phyloP scores from a whole-genome alignment of 2,329 filamentous ascomycete species.

The Pseudogymnoascus verrucosus region DNA sequence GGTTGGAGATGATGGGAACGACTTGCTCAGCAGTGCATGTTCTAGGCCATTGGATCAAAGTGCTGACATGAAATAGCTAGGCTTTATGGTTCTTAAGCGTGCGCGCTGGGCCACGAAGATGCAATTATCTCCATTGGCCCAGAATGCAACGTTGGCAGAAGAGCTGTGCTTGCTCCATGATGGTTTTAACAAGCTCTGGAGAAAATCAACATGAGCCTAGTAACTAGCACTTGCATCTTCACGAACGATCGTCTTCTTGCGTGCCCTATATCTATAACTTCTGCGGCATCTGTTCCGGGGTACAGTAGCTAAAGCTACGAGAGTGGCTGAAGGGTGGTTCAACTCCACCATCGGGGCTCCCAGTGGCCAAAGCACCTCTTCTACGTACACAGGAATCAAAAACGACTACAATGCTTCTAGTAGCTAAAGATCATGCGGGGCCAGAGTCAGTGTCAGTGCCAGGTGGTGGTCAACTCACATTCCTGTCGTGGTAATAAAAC shows the following conservation, averaged over 20 bases:
- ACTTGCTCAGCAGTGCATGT: not conserved
- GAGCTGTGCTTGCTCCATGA: not conserved
- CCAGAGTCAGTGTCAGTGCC: not conserved
- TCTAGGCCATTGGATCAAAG: not conserved
- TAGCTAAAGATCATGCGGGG: not conserved
- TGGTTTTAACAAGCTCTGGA: not conserved
- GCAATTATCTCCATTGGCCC: not conserved
- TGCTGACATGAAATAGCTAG: not conserved
- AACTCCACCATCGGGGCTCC: too few relatives aligned
- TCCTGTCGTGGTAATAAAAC: not conserved
- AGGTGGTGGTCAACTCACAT: not conserved
- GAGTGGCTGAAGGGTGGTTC: too few relatives aligned
- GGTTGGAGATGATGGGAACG: slow-evolving; percentile 15
- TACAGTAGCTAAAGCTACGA: not conserved
- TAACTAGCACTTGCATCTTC: not conserved
- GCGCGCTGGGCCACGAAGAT: not conserved
- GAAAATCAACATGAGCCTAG: not conserved
- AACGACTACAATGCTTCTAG: too few relatives aligned
- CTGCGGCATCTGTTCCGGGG: not conserved
- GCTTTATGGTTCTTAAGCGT: not conserved
- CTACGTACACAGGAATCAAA: too few relatives aligned
- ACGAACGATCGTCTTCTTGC: not conserved
- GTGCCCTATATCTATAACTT: not conserved
- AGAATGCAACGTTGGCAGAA: not conserved
- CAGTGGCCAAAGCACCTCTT: too few relatives aligned